phyloP scores from a whole-genome alignment of 495 filamentous ascomycete species.

The Neurospora sp. region DNA sequence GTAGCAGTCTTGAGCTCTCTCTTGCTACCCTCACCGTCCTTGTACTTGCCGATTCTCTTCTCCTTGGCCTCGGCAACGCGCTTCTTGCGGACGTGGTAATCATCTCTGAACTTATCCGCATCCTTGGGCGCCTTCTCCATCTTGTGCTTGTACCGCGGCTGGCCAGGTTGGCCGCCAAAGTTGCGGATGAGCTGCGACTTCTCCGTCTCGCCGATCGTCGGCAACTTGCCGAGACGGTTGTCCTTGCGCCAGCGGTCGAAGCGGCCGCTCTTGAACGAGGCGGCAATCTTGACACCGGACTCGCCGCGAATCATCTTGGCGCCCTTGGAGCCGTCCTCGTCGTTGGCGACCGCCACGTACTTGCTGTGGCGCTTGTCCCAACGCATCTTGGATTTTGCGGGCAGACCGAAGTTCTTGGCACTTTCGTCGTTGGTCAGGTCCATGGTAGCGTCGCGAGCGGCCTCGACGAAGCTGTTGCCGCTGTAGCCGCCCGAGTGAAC shows the following conservation, averaged over 20 bases:
- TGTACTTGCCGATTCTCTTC: constrained; percentile 64
- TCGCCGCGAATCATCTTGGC: constrained; percentile 80
- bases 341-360: constrained; percentile 82
- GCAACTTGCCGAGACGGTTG: constrained; percentile 67
- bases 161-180: constrained; percentile 50
- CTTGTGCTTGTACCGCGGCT: constrained; percentile 64
- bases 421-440: constrained; percentile 83
- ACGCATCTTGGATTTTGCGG: constrained; percentile 62
- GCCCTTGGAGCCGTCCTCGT: constrained; percentile 86
- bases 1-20: constrained; percentile 71
- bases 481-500: constrained; percentile 65
- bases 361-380: constrained; percentile 98
- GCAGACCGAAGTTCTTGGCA: constrained; percentile 60
- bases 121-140: constrained; percentile 79
- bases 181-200: constrained; percentile 52
- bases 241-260: constrained; percentile 86
- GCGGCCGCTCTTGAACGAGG: constrained; percentile 82
- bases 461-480: constrained; percentile 66
- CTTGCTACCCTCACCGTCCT: constrained; percentile 52
- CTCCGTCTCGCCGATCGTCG: constrained; percentile 75
- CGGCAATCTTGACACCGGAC: constrained; percentile 89
- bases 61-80: constrained; percentile 77
- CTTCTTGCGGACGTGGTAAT: constrained; percentile 87
- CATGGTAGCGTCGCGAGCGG: constrained; percentile 74
- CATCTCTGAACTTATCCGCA: constrained; percentile 79